Conservation (phyloP, 2,329 filamentous ascomycete genomes). For the Cercospora beticola region DNA sequence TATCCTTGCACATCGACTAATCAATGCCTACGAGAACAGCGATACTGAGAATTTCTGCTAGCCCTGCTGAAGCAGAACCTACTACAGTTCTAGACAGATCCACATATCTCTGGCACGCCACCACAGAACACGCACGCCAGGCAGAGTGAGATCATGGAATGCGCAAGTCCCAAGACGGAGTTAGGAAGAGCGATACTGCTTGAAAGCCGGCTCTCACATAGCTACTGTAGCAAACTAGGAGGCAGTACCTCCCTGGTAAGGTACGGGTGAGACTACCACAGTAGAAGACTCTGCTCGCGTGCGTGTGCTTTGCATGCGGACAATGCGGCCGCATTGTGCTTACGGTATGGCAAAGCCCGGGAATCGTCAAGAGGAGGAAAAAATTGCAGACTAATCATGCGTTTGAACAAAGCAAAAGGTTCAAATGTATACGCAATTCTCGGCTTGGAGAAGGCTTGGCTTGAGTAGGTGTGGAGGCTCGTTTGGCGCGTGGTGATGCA, state of each 20-base stretch:
- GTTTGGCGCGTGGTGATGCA: neutral
- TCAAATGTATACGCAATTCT: conserved; percentile 3
- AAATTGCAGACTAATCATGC: neutral
- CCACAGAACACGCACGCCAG: neutral
- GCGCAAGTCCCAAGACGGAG: neutral
- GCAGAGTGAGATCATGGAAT: neutral
- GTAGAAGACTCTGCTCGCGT: no score
- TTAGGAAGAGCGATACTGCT: neutral
- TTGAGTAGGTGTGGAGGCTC: neutral
- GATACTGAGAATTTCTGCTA: neutral
- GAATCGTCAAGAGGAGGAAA: neutral
- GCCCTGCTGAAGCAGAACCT: neutral
- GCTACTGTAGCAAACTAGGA: neutral
- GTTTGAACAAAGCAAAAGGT: no score
- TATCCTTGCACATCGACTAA: neutral
- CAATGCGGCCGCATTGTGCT: neutral
- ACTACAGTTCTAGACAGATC: neutral
- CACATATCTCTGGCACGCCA: neutral
- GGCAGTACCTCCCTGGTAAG: no score
- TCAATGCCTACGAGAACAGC: neutral
- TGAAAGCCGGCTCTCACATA: neutral
- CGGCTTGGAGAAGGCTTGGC: conserved; percentile 10
- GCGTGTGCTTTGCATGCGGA: no score
- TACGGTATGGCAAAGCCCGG: neutral
- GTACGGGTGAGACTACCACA: no score